Evolutionary conservation across 768 basidiomycete species (phyloP), one percentile per base, ranked within the genome.

Genomic region (Boletus speciosus): DNA sequence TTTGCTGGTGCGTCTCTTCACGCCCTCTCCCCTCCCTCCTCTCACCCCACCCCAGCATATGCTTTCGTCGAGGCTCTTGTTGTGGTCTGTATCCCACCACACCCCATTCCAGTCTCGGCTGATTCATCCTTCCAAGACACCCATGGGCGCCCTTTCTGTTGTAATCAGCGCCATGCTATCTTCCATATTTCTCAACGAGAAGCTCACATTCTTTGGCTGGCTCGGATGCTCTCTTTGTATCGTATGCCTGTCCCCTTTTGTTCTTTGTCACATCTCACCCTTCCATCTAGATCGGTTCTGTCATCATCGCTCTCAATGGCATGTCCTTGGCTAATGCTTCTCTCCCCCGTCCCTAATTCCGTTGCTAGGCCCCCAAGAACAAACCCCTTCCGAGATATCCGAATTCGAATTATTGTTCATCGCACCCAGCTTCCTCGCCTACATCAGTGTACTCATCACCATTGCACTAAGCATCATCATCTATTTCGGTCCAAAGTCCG

Each of bases 131-230:
- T 40, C 9, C 42, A 52, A 89, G 85, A 98, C 96, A 37, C 97
- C 96, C 3, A 82, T 99, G 62, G 96, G 96, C 39, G 94, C 96
- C 8, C 81, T 99, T 51, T 94, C 93, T 19, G 97, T 99, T 61
- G 97, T 99, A 60, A 79, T 98, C 59, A 96, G 87, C 69, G 94
- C 95, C 47, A 88, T 96, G 34, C 75, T 98, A 16, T 95, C 95
- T 7, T 94, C 92, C 31, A 77, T 96, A 59, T 91, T 98, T 75
- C 86, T 99, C 63, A 85, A 95, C 45, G 96, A 98, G 70, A 91
- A 79, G 50, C 81, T 99, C 41, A 90, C 86, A 35, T 92, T 98
- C 72, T 98, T 99, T 67, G 96, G 97, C 46, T 98, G 95, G 94
- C 78, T 98, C 57, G 96, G 94, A 19, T 97, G 94, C 70, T 81